These are phyloP conservation scores for Fusarium udum DNA, from an alignment of 2,329 filamentous ascomycete species.

Conservation along the genomic window DNA sequence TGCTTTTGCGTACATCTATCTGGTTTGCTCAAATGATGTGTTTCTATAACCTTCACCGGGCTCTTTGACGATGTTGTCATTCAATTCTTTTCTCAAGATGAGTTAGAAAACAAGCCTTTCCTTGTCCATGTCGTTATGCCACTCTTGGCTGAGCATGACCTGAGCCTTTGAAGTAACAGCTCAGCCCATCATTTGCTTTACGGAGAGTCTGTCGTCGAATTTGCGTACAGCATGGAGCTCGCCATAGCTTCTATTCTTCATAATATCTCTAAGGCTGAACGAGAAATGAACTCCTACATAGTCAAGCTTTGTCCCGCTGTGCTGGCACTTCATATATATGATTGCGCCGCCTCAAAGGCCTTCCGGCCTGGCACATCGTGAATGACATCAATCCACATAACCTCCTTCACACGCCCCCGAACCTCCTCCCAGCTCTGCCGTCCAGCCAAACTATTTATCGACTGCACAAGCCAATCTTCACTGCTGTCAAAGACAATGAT, in stretches of 20 bases:
- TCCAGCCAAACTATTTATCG: slow-evolving; percentile 19
- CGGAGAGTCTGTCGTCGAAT: too few relatives aligned
- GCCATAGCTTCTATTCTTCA: too few relatives aligned
- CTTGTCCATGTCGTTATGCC: not conserved
- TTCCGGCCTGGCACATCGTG: slow-evolving; percentile 34
- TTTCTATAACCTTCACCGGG: not conserved
- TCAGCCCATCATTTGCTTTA: not conserved
- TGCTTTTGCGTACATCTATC: not conserved
- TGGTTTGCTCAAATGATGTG: not conserved
- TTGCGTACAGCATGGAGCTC: not conserved
- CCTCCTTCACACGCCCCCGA: slow-evolving; percentile 16
- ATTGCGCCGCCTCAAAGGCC: slow-evolving; percentile 1
- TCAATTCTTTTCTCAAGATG: not conserved
- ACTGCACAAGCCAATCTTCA: slow-evolving; percentile 39
- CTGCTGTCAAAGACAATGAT: slow-evolving; percentile 33
- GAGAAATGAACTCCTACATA: accelerated
- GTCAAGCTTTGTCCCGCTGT: accelerated
- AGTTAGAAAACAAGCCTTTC: not conserved
- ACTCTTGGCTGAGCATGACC: too few relatives aligned
- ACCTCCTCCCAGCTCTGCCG: slow-evolving; percentile 38
- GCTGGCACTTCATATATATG: not conserved
- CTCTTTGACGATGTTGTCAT: not conserved
- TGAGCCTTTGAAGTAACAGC: not conserved
- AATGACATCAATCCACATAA: slow-evolving; percentile 43
- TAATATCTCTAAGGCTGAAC: not conserved